Percentiles rank a stretch among this genome's conserved stretches.
Conservation (phyloP, 139 green algal genomes). For the Chlamydomonas sp. region DNA sequence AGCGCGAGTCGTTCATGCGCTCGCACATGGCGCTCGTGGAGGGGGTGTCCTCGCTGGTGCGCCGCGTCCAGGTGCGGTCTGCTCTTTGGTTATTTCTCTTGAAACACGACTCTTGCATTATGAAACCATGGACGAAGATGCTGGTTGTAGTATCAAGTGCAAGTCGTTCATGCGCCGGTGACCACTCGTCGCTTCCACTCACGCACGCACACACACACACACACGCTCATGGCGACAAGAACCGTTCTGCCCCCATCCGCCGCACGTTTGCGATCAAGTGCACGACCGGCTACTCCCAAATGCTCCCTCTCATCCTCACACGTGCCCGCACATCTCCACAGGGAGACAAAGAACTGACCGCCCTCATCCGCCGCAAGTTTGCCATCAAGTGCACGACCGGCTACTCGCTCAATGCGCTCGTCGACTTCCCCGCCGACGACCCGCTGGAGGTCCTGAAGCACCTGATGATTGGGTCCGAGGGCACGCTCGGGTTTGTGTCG, state of each 20-base stretch:
- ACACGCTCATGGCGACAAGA: constrained; percentile 55
- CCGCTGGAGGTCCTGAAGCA: constrained; percentile 96
- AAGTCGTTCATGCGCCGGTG: too few relatives aligned
- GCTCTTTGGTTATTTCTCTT: too few relatives aligned
- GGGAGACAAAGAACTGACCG: constrained; percentile 72
- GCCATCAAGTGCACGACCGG: constrained; percentile 98
- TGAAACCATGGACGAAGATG: too few relatives aligned
- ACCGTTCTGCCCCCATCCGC: constrained; percentile 82
- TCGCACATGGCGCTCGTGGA: too few relatives aligned
- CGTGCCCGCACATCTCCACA: too few relatives aligned
- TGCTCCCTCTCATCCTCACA: background rate
- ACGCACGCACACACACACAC: too few relatives aligned
- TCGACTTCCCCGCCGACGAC: constrained; percentile 83
- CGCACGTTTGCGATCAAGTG: constrained; percentile 99
- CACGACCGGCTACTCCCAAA: constrained; percentile 83
- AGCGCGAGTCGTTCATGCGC: constrained; percentile 20
- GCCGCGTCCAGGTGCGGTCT: too few relatives aligned
- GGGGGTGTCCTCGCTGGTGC: too few relatives aligned
- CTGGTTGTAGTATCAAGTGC: too few relatives aligned
- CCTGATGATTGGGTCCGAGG: constrained; percentile 90
- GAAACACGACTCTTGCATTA: too few relatives aligned
- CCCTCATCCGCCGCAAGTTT: constrained; percentile 93
- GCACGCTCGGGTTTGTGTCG: constrained; percentile 88
- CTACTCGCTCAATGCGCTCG: constrained; percentile 86
- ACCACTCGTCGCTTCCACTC: too few relatives aligned